Evolutionary conservation across 2,329 filamentous ascomycete genomes (phyloP).

Genomic region (Venturia pyrina): DNA sequence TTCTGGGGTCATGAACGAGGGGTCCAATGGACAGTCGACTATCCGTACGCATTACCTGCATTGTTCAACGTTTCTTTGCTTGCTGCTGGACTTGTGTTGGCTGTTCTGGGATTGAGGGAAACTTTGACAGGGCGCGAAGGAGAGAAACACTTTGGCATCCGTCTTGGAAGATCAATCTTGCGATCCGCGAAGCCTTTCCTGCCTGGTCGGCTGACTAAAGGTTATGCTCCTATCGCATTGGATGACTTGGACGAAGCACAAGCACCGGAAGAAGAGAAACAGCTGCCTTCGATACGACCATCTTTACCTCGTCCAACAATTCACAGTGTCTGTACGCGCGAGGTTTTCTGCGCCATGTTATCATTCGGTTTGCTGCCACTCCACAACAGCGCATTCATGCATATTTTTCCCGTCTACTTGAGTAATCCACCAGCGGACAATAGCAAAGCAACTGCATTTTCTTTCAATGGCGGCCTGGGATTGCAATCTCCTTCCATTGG

Average conservation of each 20-base stretch:
- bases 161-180: slow-evolving; percentile 13
- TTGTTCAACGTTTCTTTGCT: slow-evolving; percentile 31
- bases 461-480: slow-evolving; percentile 58
- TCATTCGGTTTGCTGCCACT: slow-evolving; percentile 53
- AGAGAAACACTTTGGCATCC: neutral
- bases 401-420: slow-evolving; percentile 59
- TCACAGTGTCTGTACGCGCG: slow-evolving; percentile 31
- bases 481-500: slow-evolving; percentile 55
- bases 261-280: neutral
- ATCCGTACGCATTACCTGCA: slow-evolving; percentile 43
- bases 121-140: slow-evolving; percentile 27
- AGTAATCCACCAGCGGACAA: slow-evolving; percentile 41
- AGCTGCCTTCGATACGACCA: slow-evolving; percentile 1
- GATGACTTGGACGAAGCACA: slow-evolving; percentile 18
- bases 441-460: slow-evolving; percentile 27
- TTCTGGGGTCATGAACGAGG: slow-evolving; percentile 21
- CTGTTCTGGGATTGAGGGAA: slow-evolving; percentile 27
- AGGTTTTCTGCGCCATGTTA: slow-evolving; percentile 39
- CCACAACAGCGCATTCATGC: slow-evolving; percentile 59
- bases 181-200: slow-evolving; percentile 15
- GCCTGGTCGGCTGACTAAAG: slow-evolving; percentile 16
- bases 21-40: slow-evolving; percentile 33
- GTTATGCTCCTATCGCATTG: slow-evolving; percentile 1
- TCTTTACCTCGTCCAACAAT: slow-evolving; percentile 23
- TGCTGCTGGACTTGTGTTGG: slow-evolving; percentile 21